phyloP scores from a whole-genome alignment of 148 eudicot genomes.

The Euryodendron excelsum region DNA sequence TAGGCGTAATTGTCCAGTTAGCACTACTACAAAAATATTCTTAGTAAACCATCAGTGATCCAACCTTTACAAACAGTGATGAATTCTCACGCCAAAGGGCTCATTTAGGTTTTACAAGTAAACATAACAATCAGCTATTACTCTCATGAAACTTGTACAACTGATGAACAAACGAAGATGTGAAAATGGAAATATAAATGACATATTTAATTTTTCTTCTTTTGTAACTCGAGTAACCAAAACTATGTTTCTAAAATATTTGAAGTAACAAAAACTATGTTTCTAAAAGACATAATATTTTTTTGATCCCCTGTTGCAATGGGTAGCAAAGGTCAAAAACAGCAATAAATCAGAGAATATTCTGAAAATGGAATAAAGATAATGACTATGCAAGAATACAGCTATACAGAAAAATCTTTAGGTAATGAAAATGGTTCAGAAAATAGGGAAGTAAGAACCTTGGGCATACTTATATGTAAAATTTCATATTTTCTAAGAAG shows the following conservation, averaged over 20 bases:
- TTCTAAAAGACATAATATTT: neutral
- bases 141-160: neutral
- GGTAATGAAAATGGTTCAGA: too few species aligned
- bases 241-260: neutral
- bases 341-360: neutral
- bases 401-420: too few species aligned
- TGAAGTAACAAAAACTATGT: neutral
- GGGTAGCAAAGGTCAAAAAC: too few species aligned
- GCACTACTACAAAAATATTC: too few species aligned
- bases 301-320: too few species aligned
- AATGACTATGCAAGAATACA: too few species aligned
- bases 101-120: neutral
- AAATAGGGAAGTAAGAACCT: neutral
- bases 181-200: neutral
- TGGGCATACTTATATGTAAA: neutral
- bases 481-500: too few species aligned
- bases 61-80: neutral
- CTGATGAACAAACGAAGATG: neutral
- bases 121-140: neutral
- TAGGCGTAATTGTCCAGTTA: neutral
- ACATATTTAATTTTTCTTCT: too few species aligned
- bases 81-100: neutral
- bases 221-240: too few species aligned
- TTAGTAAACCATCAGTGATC: neutral
- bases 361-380: neutral